Evolutionary conservation across 176 grass and related monocot species (phyloP).

Genomic region (Triticum dicoccoides): DNA sequence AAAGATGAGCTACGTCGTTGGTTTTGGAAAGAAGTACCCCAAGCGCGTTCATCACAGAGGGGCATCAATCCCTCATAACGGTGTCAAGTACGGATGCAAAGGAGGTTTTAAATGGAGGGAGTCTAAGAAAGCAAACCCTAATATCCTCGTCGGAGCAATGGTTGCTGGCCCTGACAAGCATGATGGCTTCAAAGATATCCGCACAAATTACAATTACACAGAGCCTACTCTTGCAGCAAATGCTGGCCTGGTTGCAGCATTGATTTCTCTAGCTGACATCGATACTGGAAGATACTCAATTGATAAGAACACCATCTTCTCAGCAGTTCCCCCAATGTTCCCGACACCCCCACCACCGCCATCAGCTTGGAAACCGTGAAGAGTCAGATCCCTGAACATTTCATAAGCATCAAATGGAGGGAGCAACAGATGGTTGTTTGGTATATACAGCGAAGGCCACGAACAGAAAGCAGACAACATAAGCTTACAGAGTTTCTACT

Average conservation of each 20-base stretch:
- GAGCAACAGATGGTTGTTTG: conserved; percentile 33
- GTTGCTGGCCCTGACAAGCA: conserved; percentile 87
- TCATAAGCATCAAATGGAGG: conserved; percentile 32
- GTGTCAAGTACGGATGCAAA: conserved; percentile 88
- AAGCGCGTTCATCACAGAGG: conserved; percentile 89
- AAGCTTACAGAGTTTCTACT: conserved; percentile 44
- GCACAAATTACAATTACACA: conserved; percentile 87
- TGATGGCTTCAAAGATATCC: conserved; percentile 83
- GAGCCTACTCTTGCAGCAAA: conserved; percentile 88
- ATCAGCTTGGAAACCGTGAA: conserved; percentile 79
- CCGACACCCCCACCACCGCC: conserved; percentile 74
- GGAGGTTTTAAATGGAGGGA: conserved; percentile 94
- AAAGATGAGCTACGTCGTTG: conserved; percentile 86
- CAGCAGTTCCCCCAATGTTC: conserved; percentile 89
- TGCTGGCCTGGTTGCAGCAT: conserved; percentile 81
- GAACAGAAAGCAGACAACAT: conserved; percentile 35
- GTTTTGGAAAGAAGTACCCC: conserved; percentile 76
- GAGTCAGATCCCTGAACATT: conserved; percentile 31
- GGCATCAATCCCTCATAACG: conserved; percentile 90
- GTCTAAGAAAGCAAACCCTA: conserved; percentile 78
- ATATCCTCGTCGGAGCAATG: conserved; percentile 79
- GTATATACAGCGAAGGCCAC: conserved; percentile 36
- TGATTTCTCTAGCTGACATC: conserved; percentile 67
- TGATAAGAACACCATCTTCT: conserved; percentile 93
- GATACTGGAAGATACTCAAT: conserved; percentile 38